Percentiles rank a stretch among this genome's conserved stretches.
Evolutionary conservation across 352 stramenopile species (phyloP).

Genomic region (Phytophthora crassamura): DNA sequence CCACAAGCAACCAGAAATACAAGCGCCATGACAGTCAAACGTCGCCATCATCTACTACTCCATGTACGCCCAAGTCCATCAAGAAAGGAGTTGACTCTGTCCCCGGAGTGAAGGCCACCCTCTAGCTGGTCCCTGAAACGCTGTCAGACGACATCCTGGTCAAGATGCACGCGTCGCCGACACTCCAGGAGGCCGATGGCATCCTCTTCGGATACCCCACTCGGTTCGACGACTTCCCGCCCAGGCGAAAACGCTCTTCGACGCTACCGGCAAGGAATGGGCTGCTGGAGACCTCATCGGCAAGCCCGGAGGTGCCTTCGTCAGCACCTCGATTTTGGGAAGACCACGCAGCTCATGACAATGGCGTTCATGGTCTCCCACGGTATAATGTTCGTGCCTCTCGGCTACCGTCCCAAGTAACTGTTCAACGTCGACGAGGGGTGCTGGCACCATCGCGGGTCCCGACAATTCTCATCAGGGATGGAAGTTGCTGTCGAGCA

Average conservation of each 20-base stretch:
- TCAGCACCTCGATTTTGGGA: constrained; percentile 17
- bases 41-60: constrained; percentile 31
- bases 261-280: constrained; percentile 14
- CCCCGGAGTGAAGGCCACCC: constrained; percentile 10
- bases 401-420: constrained; percentile 19
- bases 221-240: constrained; percentile 10
- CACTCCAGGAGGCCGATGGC: constrained; percentile 21
- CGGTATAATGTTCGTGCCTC: constrained; percentile 20
- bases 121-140: constrained; percentile 21
- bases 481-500: constrained; percentile 13
- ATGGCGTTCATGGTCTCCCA: constrained; percentile 22
- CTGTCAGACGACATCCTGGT: constrained; percentile 18
- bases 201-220: constrained; percentile 24
- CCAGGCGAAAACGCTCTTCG: constrained; percentile 20
- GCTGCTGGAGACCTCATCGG: constrained; percentile 8
- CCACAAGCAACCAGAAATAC: too few species aligned
- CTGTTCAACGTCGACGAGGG: constrained; percentile 20
- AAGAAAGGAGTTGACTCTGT: constrained; percentile 21
- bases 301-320: constrained; percentile 15
- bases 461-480: constrained; percentile 13
- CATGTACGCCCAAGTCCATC: constrained; percentile 16
- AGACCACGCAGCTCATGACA: constrained; percentile 13
- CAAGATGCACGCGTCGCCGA: constrained; percentile 19
- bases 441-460: constrained; percentile 9
- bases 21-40: constrained; percentile 10